Evolutionary conservation across 192 early-diverging fungal species (phyloP), one percentile per base, ranked within the genome.

Genomic region (Paraglomus occultum): DNA sequence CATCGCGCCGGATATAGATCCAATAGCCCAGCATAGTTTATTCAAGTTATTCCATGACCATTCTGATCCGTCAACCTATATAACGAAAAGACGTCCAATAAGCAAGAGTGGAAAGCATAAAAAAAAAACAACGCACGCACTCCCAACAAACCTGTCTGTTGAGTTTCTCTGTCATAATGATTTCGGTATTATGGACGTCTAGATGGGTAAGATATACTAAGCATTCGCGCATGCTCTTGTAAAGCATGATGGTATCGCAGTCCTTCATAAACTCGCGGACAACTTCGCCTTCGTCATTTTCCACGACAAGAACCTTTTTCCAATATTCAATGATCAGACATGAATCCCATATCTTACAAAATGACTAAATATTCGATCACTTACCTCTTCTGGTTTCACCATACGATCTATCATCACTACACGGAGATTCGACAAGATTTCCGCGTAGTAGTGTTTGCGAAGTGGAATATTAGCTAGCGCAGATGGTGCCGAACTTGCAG

Each of bases 201-300:
- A 99, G 83, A 83, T 98, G 94, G 22, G 97, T 98, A 75, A 99
- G 81, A 75, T 96, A 98, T 23, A 99, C 95, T 43, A 99, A 83
- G 18, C 91, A 94, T 80, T 99, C 96, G 47, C 92, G 88, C 92
- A 98, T 96, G 63, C 90, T 91, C 85, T 99, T 99, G 86, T 99
- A 99, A 10, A 98, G 77, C 4, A 91, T 91, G 71, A 99, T 96
- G 39, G 96, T 99, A 77, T 99, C 96, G 65, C 92, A 94, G 77
- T 98, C 97, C 77, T 97, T 96, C 75, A 97, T 82, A 43, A 90
- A 90, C 80, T 98, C 97, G 50, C 97, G 90, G 17, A 99, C 96
- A 82, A 98, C 94, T 82, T 98, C 97, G 51, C 97, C 97, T 74
- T 99, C 95, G 67, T 99, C 97, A 77, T 99, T 98, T 74, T 98